Evolutionary conservation across 2,329 filamentous ascomycete genomes (phyloP), one percentile per base, ranked within the genome.

Genomic region (Zopfia rhizophila): DNA sequence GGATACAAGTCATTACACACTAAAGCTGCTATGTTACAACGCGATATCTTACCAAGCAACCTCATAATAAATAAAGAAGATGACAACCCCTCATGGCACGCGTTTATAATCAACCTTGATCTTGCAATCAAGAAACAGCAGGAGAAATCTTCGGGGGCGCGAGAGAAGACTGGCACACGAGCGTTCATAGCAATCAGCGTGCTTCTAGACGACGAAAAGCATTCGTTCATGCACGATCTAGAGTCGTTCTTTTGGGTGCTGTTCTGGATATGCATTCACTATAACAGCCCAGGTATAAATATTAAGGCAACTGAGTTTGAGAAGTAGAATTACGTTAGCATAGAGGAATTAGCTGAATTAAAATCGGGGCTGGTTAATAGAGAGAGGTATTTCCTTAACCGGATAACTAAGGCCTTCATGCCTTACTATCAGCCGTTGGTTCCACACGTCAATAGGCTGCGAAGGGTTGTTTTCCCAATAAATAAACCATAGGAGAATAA

Each of bases 221-320:
- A 80, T 56, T 75, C 66, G 1, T 77, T 77, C 22, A 78, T 78
- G 65, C 72, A 80, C 53, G 72, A 80, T 49, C 66, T 78, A 8
- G 73, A 80, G 55, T 81, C 73, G 3, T 78, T 79, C 48, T 80
- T 78, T 58, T 79, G 63, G 75, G 72, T 79, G 2, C 55, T 78
- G 0, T 75, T 79, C 49, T 79, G 68, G 75, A 69, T 76, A 40
- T 71, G n/a, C n/a, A n/a, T n/a, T n/a, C n/a, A n/a, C n/a, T n/a
- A n/a, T n/a, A n/a, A n/a, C n/a, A n/a, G n/a, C n/a, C n/a, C n/a
- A n/a, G n/a, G n/a, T n/a, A n/a, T n/a, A n/a, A n/a, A 76, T 70
- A 52, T 74, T 70, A 0, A 70, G 73, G 35, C 57, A 13, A 45
- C 49, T 8, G 51, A 65, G 6, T 38, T 63, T 25, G 74, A 73